Evolutionary conservation across 495 filamentous ascomycete species (phyloP), one percentile per base, ranked within the genome.

Genomic region (Penicillium canariense): DNA sequence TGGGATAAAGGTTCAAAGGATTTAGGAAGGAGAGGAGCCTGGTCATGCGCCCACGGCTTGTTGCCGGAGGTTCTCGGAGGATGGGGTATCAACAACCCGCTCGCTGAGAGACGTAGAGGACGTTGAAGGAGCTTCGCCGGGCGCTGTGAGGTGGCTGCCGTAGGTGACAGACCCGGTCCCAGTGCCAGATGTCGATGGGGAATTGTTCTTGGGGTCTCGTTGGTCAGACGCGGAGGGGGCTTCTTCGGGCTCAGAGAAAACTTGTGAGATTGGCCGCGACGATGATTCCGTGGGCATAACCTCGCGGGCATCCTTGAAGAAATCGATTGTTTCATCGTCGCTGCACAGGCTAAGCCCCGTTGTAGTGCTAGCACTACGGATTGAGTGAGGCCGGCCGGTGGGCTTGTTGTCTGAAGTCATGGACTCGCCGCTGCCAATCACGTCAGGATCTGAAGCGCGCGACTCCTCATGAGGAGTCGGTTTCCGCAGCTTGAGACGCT

Each of bases 401-500:
- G 67, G 50, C 34, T 45, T 26, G 17, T 63, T 56, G 22, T 63
- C 66, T 18, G 69, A 72, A 23, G 49, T 49, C 9, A 69, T 56
- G 0, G 70, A 77, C 18, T 67, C 69, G 30, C 50, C 60, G 26
- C 67, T 70, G 35, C 69, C 70, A 18, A 69, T 26, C 4, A 70
- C 50, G 9, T 56, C 55, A 18, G 74, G 63, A n/a, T 79, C 75
- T 1, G 72, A 74, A 10, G 67, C 59, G 28, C 69, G 68, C 0
- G 72, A 67, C 34, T 80, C 78, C 12, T 81, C 77, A 12, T 69
- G 68, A 27, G 71, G 73, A 23, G 77, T 75, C 23, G 77, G 76
- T 50, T 82, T 84, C 11, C 79, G 77, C 7, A 79, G 66, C 39
- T 80, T 78, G 47, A 91, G 72, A 15, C 86, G 84, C 59, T 95